phyloP scores from a whole-genome alignment of 2,329 filamentous ascomycete species.

The Graphilbum fragrans region DNA sequence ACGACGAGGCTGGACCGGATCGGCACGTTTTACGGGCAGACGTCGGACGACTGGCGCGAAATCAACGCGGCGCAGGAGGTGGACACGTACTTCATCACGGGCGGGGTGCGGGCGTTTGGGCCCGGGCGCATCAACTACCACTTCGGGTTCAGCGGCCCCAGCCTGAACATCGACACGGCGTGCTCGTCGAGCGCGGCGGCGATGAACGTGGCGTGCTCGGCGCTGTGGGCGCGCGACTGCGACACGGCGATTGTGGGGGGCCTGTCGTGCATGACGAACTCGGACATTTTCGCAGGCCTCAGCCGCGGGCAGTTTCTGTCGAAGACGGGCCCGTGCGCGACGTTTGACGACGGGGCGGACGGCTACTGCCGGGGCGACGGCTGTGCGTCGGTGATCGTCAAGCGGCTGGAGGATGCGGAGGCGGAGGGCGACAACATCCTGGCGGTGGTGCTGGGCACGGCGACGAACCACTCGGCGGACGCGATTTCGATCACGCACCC shows the following conservation, averaged over 20 bases:
- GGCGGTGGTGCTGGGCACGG: conserved; percentile 62
- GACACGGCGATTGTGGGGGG: conserved; percentile 75
- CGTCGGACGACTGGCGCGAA: conserved; percentile 67
- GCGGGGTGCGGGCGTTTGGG: conserved; percentile 27
- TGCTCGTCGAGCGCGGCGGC: conserved; percentile 65
- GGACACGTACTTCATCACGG: conserved; percentile 41
- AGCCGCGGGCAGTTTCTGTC: conserved; percentile 69
- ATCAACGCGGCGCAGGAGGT: conserved; percentile 62
- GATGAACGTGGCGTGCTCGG: conserved; percentile 59
- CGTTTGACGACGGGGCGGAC: conserved; percentile 69
- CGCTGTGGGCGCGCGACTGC: conserved; percentile 63
- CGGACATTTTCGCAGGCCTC: conserved; percentile 66
- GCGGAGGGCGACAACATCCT: conserved; percentile 66
- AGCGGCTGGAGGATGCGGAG: conserved; percentile 67
- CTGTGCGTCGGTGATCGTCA: conserved; percentile 64
- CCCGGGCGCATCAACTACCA: conserved; percentile 60
- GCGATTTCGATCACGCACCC: conserved; percentile 77
- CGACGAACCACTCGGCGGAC: conserved; percentile 73
- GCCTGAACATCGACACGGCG: conserved; percentile 63
- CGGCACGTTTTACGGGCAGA: conserved; percentile 64
- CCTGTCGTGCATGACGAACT: conserved; percentile 66
- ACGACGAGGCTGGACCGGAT: conserved; percentile 53
- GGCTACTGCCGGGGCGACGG: conserved; percentile 69
- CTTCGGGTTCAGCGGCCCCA: conserved; percentile 65
- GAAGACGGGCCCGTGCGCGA: conserved; percentile 65